Evolutionary conservation across 2,329 filamentous ascomycete species (phyloP), one percentile per base, ranked within the genome.

Genomic region (Aspergillus flavus): DNA sequence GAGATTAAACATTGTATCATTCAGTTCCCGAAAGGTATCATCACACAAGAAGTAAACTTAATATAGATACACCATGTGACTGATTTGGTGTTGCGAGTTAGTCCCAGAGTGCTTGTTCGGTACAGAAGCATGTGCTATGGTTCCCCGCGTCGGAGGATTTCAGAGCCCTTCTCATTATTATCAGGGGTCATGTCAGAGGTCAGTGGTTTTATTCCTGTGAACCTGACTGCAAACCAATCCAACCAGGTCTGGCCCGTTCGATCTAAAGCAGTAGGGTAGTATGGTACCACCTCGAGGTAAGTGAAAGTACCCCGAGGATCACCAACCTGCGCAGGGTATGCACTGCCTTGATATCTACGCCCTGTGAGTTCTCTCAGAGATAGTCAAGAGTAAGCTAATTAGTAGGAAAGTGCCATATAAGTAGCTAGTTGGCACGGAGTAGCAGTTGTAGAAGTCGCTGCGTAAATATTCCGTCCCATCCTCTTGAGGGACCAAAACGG

Each of bases 381-480:
- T 28, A 55, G 32, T 16, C 32, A 26, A 55, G 32, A 39, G 52
- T 7, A 23, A 26, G n/a, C 32, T 55, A 55, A 55, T 55, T 55
- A 55, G 52, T 55, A 32, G 34, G 19, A 55, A 55, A 21, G 32
- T 36, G 52, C 32, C 34, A 36, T 26, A 28, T 36, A 39, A 28
- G 52, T 41, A 55, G 52, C 52, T 55, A 55, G 32, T 55, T 9
- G 52, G 10, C 52, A 55, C 36, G 32, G 12, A 55, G 32, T 55
- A 16, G 52, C 34, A 39, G 52, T 39, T 23, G 50, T 23, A 54
- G 52, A 36, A 23, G 34, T 41, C 52, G 52, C 21, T 16, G 52
- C 52, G 32, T n/a, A 26, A 14, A 55, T 21, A 28, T 26, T 11
- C 32, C 14, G 21, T 28, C 32, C 36, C 39, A n/a, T 36, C 26